phyloP scores from a whole-genome alignment of 371 early-diverging fungal species.

The Mortierella sp. region DNA sequence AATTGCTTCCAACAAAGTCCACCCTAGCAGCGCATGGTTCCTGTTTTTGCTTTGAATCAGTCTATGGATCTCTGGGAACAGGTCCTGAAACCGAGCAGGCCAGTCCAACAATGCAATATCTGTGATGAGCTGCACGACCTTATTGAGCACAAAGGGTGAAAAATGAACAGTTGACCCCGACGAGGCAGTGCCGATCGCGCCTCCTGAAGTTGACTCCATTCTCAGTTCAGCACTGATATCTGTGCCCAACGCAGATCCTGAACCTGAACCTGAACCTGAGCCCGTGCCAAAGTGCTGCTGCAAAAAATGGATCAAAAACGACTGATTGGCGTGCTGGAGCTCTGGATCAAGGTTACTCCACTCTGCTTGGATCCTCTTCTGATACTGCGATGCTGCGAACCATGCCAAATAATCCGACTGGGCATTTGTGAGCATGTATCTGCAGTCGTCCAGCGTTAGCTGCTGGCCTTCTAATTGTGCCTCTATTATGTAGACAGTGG shows the following conservation, averaged over 20 bases:
- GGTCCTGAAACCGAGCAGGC: conserved; percentile 51
- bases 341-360: conserved; percentile 42
- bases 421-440: conserved; percentile 40
- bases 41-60: conserved; percentile 43
- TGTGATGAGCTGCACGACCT: conserved; percentile 43
- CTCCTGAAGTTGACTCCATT: conserved; percentile 3
- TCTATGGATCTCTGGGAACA: conserved; percentile 45
- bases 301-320: conserved; percentile 40
- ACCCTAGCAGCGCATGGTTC: conserved; percentile 38
- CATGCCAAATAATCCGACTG: conserved; percentile 47
- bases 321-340: conserved; percentile 28
- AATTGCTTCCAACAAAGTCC: conserved; percentile 47
- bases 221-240: background rate
- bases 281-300: conserved; percentile 41
- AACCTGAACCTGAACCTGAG: conserved; percentile 5
- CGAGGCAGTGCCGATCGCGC: background rate
- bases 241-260: background rate
- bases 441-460: conserved; percentile 39
- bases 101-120: conserved; percentile 52
- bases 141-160: conserved; percentile 47
- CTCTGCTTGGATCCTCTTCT: conserved; percentile 42
- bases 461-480: conserved; percentile 42
- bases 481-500: conserved; percentile 21
- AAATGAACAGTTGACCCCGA: conserved; percentile 22
- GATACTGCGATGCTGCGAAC: conserved; percentile 49